phyloP scores from a whole-genome alignment of 2,329 filamentous ascomycete species.

The Tolypocladium album region DNA sequence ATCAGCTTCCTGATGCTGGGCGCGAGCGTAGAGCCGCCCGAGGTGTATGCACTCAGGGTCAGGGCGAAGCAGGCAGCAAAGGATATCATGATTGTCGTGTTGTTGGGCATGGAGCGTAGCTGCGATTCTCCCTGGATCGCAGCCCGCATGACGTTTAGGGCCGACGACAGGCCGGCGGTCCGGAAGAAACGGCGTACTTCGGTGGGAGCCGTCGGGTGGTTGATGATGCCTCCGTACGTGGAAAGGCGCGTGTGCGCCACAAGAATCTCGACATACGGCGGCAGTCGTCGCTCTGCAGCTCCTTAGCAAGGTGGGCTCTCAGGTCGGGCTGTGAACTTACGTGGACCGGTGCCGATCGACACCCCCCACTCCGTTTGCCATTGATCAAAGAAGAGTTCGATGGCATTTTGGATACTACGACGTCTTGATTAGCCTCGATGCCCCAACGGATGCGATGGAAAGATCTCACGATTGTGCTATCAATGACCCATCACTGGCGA shows the following conservation, averaged over 20 bases:
- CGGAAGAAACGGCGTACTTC: constrained; percentile 66
- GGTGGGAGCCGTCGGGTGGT: constrained; percentile 59
- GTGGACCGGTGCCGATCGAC: constrained; percentile 41
- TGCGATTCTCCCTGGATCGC: constrained; percentile 62
- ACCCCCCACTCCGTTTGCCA: constrained; percentile 55
- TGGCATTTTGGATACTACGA: constrained; percentile 39
- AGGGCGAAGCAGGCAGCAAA: constrained; percentile 62
- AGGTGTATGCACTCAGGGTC: constrained; percentile 49
- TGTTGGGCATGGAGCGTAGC: constrained; percentile 67
- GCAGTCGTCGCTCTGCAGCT: constrained; percentile 35
- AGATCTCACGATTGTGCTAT: constrained; percentile 34
- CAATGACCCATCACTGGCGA: constrained; percentile 36
- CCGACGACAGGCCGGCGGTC: constrained; percentile 58
- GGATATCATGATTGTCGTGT: constrained; percentile 69
- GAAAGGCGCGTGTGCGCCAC: constrained; percentile 63
- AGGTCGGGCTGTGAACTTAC: not conserved
- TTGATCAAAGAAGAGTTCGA: constrained; percentile 54
- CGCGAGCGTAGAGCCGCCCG: constrained; percentile 45
- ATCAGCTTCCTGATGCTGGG: constrained; percentile 55
- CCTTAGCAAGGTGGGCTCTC: not conserved
- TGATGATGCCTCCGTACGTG: constrained; percentile 66
- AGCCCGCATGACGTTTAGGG: constrained; percentile 63
- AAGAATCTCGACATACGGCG: constrained; percentile 65
- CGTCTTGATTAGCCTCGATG: not conserved
- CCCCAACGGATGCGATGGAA: too few species aligned